Evolutionary conservation across 768 basidiomycete genomes (phyloP).

Genomic region (Suillus clintonianus): DNA sequence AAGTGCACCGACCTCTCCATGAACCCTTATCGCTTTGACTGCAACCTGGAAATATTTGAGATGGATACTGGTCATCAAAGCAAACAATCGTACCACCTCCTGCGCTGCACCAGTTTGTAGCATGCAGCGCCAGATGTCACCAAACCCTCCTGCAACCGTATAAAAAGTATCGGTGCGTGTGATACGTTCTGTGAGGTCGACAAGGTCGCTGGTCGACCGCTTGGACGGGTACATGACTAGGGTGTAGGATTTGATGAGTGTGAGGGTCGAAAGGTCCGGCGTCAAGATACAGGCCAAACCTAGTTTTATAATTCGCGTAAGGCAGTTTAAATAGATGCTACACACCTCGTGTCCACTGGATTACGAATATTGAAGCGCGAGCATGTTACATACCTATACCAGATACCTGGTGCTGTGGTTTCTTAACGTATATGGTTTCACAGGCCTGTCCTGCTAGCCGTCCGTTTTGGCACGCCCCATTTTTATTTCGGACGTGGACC

Average conservation of each 20-base stretch:
- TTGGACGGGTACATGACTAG: neutral
- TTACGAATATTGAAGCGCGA: neutral
- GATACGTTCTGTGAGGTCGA: conserved; percentile 5
- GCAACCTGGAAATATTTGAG: conserved; percentile 2
- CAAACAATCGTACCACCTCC: neutral
- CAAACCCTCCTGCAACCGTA: neutral
- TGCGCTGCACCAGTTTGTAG: neutral
- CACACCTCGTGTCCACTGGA: neutral
- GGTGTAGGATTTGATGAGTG: neutral
- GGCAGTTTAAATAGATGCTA: conserved; percentile 1
- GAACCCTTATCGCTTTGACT: conserved; percentile 3
- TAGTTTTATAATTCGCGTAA: neutral
- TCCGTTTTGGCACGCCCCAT: neutral
- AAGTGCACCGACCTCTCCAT: neutral
- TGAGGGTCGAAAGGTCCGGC: neutral
- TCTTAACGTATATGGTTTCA: neutral
- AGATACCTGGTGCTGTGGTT: neutral
- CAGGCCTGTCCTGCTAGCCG: neutral
- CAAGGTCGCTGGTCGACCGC: neutral
- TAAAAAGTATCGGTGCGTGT: neutral
- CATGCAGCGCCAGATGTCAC: conserved; percentile 2
- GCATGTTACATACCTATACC: neutral
- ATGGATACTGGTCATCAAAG: neutral
- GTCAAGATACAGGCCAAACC: neutral
- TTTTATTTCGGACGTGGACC: neutral